These are phyloP conservation scores for Penicillium dipodomyicola DNA, from an alignment of 495 filamentous ascomycete genomes.

Conservation along the genomic window DNA sequence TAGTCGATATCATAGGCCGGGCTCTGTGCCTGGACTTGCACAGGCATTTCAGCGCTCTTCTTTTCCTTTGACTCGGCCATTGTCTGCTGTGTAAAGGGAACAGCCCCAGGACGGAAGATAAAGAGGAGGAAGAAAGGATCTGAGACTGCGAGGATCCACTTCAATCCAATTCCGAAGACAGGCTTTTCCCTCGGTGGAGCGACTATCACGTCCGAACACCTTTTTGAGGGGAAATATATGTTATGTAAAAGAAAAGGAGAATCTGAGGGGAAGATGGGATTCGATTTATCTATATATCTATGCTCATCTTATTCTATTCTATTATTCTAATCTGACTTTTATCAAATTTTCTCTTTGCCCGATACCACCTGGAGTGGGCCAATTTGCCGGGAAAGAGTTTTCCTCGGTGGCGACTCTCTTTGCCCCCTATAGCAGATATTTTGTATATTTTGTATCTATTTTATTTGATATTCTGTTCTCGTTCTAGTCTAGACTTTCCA, in stretches of 20 bases:
- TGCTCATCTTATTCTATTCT: not conserved
- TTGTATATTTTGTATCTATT: not conserved
- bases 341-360: not conserved
- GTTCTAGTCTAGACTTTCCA: too few relatives aligned
- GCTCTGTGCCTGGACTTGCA: conserved; percentile 22
- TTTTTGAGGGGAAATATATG: conserved; percentile 14
- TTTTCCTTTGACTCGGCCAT: conserved; percentile 36
- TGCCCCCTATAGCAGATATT: not conserved
- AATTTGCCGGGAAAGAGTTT: conserved; percentile 8
- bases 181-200: conserved; percentile 22
- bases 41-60: conserved; percentile 31
- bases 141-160: conserved; percentile 15
- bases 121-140: conserved; percentile 14
- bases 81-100: conserved; percentile 11
- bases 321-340: not conserved
- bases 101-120: conserved; percentile 4
- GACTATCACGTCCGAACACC: conserved; percentile 12
- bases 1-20: conserved; percentile 36
- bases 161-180: conserved; percentile 15
- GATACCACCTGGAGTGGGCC: not conserved
- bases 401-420: conserved; percentile 2
- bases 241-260: conserved; percentile 32
- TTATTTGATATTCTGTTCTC: not conserved
- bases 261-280: not conserved
- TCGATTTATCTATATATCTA: too few relatives aligned